Base-by-base conservation (phyloP, 768 basidiomycete genomes). In the Tulasnella calospora region DNA sequence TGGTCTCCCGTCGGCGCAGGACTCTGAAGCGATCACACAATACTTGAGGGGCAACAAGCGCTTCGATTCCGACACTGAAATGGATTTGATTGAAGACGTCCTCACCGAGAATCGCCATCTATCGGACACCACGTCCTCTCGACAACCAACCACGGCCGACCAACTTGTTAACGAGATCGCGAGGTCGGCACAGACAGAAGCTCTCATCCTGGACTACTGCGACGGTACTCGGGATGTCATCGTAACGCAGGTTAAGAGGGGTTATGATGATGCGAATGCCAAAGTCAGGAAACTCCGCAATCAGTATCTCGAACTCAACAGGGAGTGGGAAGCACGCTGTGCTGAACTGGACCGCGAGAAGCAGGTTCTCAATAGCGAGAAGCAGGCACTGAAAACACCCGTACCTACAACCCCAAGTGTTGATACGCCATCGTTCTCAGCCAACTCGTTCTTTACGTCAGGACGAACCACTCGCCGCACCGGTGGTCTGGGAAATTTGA, bases 321-420 rank as follows among this genome's bases (percentile, higher is more conserved):
- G 89, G 80, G 87, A 88, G 70, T 97, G 95, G 95, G 78, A 89
- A 38, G 86, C 86, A 1, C 92, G 93, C 80, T 94, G 94, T 83
- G 85, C 87, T 19, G 85, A 87, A 55, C 86, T 97, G 79, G 93
- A 94, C 61, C 81, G 88, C 90, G 57, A 61, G 27, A 61, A 61
- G 57, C 86, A 84, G 80, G n/a, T n/a, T n/a, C 44, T 46, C 71
- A 44, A 36, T 27, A 30, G 44, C 27, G 73, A 74, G 12, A 73
- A 51, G 35, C 44, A 38, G 12, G 77, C 69, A 1, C 13, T 36
- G 17, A 41, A 70, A 30, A 78, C 76, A 8, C 76, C 76, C 80
- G 74, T 19, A 83, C 85, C 79, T 75, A 70, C 79, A n/a, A 78
- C 80, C n/a, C 71, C 78, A 79, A 19, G 70, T 74, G 19, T 87